Evolutionary conservation across 139 green algal genomes (phyloP).

Genomic region (Chlamydomonas sp.): DNA sequence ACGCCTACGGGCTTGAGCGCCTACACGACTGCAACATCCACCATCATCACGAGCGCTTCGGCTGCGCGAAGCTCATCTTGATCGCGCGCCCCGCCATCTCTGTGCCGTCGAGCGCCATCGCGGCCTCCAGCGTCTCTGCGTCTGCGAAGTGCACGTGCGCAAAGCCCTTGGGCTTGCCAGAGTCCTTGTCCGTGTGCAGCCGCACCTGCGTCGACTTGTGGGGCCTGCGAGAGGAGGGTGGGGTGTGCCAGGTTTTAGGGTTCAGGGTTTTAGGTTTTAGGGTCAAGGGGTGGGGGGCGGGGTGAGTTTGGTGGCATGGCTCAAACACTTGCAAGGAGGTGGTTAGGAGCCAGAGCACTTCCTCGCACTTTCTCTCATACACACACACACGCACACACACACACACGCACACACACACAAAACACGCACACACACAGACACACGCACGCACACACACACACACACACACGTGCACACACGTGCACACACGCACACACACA

Average conservation of each 20-base stretch:
- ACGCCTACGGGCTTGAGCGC: too few relatives aligned
- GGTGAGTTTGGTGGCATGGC: neutral
- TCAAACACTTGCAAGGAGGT: too few relatives aligned
- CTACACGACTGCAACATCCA: too few relatives aligned
- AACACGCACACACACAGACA: conserved; percentile 1
- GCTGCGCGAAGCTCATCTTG: conserved; percentile 67
- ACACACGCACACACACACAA: too few relatives aligned
- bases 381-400: too few relatives aligned
- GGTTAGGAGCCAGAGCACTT: too few relatives aligned
- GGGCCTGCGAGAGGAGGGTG: neutral
- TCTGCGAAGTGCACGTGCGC: conserved; percentile 81
- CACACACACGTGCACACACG: neutral
- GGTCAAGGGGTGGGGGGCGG: neutral
- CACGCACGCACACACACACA: conserved; percentile 12
- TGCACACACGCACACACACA: neutral
- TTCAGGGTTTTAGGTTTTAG: too few relatives aligned
- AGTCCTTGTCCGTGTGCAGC: conserved; percentile 74
- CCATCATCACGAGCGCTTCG: too few relatives aligned
- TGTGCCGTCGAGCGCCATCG: conserved; percentile 50
- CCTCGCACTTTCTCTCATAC: too few relatives aligned
- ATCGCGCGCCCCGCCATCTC: conserved; percentile 54
- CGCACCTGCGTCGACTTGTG: conserved; percentile 44
- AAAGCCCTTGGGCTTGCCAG: conserved; percentile 67
- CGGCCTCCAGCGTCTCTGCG: conserved; percentile 44
- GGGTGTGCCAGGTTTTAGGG: too few relatives aligned